Evolutionary conservation across 2,329 filamentous ascomycete species (phyloP), one percentile per base, ranked within the genome.

Genomic region (Pseudogymnoascus sp.): DNA sequence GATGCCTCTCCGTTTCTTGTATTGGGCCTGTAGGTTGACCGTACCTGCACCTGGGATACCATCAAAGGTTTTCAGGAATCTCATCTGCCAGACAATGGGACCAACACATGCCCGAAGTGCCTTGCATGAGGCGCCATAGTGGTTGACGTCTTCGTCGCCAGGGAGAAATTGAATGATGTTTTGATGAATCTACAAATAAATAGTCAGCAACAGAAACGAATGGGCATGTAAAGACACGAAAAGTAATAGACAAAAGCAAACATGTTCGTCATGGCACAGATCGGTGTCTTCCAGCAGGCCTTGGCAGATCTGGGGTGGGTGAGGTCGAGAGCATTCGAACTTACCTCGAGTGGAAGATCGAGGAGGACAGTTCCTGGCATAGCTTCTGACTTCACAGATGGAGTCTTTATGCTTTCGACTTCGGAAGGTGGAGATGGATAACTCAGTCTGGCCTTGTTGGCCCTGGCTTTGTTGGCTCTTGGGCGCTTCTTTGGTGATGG

Each of bases 81-180:
- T 74, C 38, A 68, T 65, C 37, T 77, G 76, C 81, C 81, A 84
- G 68, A 82, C 79, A 5, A 75, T 77, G 23, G 66, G 62, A 8
- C 72, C 67, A 61, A 82, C 69, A 5, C 78, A 74, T 65, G 73
- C 61, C 35, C 72, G 69, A 0, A 77, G 76, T 3, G 66, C 67
- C 6, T 67, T 70, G 70, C 80, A 82, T 18, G 77, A 66, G 1
- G 68, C 62, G 5, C 73, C 69, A 67, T 77, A 82, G 61, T 66
- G 72, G 23, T 69, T 67, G 12, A 83, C 67, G 64, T 83, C 79
- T 16, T 68, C 66, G 67, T 83, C 80, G 6, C 55, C 41, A 5
- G 66, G 62, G 9, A 74, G 63, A 60, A 55, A 69, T 3, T 37
- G 49, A 14, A 65, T 65, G 18, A 74, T 73, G 2, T 65, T 60